phyloP scores from a whole-genome alignment of 345 rosid species.

The Balakata baccata region DNA sequence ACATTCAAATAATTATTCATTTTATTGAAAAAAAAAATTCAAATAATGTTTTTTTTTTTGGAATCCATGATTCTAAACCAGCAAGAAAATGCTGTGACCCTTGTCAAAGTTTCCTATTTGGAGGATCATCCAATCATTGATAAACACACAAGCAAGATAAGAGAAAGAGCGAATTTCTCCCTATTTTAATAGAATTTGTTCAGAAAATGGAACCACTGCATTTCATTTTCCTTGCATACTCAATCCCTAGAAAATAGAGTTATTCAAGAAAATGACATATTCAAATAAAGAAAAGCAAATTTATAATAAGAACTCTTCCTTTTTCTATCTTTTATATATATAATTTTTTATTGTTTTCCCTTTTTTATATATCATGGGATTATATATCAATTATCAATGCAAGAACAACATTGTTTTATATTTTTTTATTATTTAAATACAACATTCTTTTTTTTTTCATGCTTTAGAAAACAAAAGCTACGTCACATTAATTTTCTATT shows the following conservation, averaged over 20 bases:
- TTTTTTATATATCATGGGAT: background rate
- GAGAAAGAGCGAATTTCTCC: background rate
- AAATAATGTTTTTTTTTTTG: background rate
- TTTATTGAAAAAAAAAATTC: background rate
- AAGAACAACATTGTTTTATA: no score
- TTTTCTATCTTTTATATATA: no score
- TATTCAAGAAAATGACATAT: background rate
- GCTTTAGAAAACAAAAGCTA: no score
- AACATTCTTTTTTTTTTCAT: no score
- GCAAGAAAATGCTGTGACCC: background rate
- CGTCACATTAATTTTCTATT: no score
- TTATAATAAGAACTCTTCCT: background rate
- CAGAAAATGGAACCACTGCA: background rate
- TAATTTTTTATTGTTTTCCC: background rate
- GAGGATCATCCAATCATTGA: slow-evolving; percentile 4
- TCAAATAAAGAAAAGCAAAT: background rate
- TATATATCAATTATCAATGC: background rate
- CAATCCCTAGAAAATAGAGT: background rate
- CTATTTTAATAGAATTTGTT: background rate
- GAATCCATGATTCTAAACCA: background rate
- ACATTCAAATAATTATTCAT: slow-evolving; percentile 24
- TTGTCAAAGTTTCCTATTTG: background rate
- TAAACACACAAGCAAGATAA: background rate
- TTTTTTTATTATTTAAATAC: no score
- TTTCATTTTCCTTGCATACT: background rate